Percentiles rank a stretch among this genome's conserved stretches.
phyloP scores from a whole-genome alignment of 176 grass and related monocot species.

The Leersia perrieri region DNA sequence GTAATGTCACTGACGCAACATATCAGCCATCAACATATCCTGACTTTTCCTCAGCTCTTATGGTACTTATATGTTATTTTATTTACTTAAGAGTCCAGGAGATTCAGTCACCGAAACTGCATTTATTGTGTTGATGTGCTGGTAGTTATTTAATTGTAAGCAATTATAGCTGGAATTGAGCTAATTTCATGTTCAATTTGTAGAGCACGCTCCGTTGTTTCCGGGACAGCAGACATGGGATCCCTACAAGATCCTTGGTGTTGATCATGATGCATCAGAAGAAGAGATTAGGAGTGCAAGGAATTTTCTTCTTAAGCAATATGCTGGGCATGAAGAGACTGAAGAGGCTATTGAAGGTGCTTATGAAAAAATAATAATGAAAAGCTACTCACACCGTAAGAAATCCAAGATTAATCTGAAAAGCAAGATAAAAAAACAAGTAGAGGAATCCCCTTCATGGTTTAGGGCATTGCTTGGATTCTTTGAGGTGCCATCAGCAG shows the following conservation, averaged over 20 bases:
- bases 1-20: neutral
- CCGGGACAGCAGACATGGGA: slow-evolving; percentile 60
- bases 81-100: neutral
- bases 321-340: slow-evolving; percentile 66
- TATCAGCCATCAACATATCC: neutral
- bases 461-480: slow-evolving; percentile 60
- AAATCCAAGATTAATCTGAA: slow-evolving; percentile 82
- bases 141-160: slow-evolving; percentile 8
- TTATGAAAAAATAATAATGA: slow-evolving; percentile 91
- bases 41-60: neutral
- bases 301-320: slow-evolving; percentile 75
- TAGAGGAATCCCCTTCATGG: slow-evolving; percentile 84
- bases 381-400: slow-evolving; percentile 69
- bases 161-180: slow-evolving; percentile 10
- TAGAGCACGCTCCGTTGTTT: slow-evolving; percentile 57
- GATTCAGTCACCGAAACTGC: neutral
- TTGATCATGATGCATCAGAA: slow-evolving; percentile 70
- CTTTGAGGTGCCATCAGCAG: slow-evolving; percentile 61
- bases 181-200: slow-evolving; percentile 15
- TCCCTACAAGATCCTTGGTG: slow-evolving; percentile 84
- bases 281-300: slow-evolving; percentile 77
- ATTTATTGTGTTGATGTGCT: neutral
- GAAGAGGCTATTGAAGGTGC: slow-evolving; percentile 86
- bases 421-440: slow-evolving; percentile 66
- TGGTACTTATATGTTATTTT: neutral